phyloP scores from a whole-genome alignment of 2,329 filamentous ascomycete species.

The Microascus cirrosus region DNA sequence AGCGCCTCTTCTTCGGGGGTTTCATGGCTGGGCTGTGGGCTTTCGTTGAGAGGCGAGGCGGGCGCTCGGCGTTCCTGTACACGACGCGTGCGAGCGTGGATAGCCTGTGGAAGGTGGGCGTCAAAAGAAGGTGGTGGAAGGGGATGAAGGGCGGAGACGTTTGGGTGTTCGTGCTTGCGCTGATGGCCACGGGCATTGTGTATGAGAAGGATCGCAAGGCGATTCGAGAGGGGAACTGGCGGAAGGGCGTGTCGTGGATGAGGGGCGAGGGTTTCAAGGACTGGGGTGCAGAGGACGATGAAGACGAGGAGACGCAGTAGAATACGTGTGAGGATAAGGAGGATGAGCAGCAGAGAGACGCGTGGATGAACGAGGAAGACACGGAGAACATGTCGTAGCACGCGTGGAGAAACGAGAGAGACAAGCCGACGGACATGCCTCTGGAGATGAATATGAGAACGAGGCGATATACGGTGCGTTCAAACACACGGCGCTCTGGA shows the following conservation, averaged over 20 bases:
- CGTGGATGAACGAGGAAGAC: no score
- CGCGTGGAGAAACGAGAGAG: no score
- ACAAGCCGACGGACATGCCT: no score
- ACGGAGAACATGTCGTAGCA: no score
- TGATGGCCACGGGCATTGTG: constrained; percentile 67
- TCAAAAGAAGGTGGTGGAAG: constrained; percentile 81
- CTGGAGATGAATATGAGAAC: no score
- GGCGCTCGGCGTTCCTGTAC: constrained; percentile 66
- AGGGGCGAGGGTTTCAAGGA: constrained; percentile 68
- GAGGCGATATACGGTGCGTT: no score
- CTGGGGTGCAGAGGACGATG: constrained; percentile 44
- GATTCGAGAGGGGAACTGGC: constrained; percentile 53
- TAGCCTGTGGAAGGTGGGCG: constrained; percentile 84
- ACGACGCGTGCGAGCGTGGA: constrained; percentile 69
- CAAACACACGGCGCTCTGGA: no score
- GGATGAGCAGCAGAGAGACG: no score
- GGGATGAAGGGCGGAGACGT: constrained; percentile 76
- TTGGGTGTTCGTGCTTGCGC: constrained; percentile 66
- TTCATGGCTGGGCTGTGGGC: constrained; percentile 80
- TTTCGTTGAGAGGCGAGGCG: constrained; percentile 56
- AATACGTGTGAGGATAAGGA: no score
- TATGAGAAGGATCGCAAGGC: constrained; percentile 62
- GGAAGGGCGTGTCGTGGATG: constrained; percentile 64
- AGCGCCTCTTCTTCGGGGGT: constrained; percentile 83
- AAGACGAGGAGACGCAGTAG: constrained; percentile 19